phyloP scores from a whole-genome alignment of 805 yeast species.

The Teunomyces tritomae region DNA sequence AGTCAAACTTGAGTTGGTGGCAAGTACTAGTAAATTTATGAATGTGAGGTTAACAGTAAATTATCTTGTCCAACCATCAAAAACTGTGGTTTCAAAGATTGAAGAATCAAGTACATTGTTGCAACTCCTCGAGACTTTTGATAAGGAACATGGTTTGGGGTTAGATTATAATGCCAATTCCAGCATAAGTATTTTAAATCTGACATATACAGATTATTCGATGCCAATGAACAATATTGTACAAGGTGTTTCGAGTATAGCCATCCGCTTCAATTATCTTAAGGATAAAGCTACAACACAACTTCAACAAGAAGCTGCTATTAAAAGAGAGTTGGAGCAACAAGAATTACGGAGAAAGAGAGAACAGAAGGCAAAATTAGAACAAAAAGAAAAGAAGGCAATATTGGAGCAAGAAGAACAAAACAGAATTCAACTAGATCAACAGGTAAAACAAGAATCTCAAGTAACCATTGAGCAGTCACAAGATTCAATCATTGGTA shows the following conservation, averaged over 20 bases:
- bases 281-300: constrained; percentile 11
- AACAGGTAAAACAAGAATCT: background rate
- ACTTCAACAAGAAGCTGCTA: constrained; percentile 22
- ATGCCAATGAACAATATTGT: constrained; percentile 14
- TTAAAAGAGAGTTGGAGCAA: constrained; percentile 17
- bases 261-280: constrained; percentile 21
- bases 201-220: background rate
- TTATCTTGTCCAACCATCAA: constrained; percentile 3
- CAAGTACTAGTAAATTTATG: background rate
- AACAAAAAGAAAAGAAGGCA: constrained; percentile 4
- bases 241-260: constrained; percentile 23
- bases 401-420: constrained; percentile 5
- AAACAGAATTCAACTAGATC: constrained; percentile 1
- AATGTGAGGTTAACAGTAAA: constrained; percentile 17
- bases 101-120: constrained; percentile 13
- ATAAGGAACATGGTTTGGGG: constrained; percentile 14
- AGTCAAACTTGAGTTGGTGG: constrained; percentile 18
- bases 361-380: constrained; percentile 10
- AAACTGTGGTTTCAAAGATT: constrained; percentile 9
- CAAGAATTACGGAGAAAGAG: constrained; percentile 9
- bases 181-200: background rate
- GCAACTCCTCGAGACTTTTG: constrained; percentile 19
- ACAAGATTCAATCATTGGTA: background rate
- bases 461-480: background rate
- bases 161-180: background rate